Evolutionary conservation across 2,329 filamentous ascomycete genomes (phyloP).

Genomic region (Stagonosporopsis tanaceti): DNA sequence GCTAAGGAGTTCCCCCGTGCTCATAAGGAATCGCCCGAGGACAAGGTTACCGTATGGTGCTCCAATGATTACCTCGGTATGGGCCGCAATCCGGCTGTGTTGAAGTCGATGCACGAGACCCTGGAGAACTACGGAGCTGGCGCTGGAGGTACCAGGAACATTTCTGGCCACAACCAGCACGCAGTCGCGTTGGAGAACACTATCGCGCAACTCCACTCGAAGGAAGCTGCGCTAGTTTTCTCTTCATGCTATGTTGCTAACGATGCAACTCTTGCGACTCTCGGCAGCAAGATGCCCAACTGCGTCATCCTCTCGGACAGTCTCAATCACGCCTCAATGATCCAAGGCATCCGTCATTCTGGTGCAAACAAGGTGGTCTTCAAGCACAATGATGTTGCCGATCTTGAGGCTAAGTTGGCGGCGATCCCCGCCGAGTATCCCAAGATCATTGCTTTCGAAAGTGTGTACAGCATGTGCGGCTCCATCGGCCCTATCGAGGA

Average conservation of each 20-base stretch:
- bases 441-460: constrained; percentile 99
- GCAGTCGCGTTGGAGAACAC: constrained; percentile 84
- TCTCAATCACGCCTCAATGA: constrained; percentile 98
- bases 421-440: constrained; percentile 83
- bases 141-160: constrained; percentile 94
- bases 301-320: constrained; percentile 98
- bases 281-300: constrained; percentile 95
- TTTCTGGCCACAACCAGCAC: constrained; percentile 96
- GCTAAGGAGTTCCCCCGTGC: constrained; percentile 95
- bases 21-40: constrained; percentile 83
- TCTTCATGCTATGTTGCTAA: constrained; percentile 99
- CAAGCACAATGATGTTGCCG: constrained; percentile 95
- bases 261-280: constrained; percentile 91
- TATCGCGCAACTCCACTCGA: constrained; percentile 86
- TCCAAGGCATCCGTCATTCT: constrained; percentile 97
- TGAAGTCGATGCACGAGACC: constrained; percentile 93
- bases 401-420: constrained; percentile 91
- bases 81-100: constrained; percentile 87
- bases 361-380: constrained; percentile 98
- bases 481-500: constrained; percentile 94
- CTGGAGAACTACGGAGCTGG: constrained; percentile 94
- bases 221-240: constrained; percentile 92
- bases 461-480: constrained; percentile 99
- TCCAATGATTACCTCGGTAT: constrained; percentile 99
- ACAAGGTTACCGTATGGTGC: constrained; percentile 97